Evolutionary conservation across 225 moss, liverwort and hornwort species (phyloP).

Genomic region (Lunularia cruciata): DNA sequence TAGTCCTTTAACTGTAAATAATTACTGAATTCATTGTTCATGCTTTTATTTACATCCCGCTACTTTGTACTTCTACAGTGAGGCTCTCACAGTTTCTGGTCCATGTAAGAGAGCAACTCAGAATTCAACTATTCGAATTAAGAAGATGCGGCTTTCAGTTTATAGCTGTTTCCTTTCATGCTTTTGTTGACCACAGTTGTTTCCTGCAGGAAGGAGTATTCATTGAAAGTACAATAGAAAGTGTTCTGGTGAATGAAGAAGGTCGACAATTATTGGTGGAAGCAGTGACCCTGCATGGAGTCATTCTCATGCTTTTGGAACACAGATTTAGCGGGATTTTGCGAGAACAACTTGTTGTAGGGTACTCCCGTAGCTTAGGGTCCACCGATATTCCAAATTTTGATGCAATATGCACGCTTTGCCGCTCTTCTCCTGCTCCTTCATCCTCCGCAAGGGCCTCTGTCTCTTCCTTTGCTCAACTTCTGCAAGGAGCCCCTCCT

Average conservation of each 20-base stretch:
- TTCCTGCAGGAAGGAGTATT: slow-evolving; percentile 56
- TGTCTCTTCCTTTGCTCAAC: slow-evolving; percentile 57
- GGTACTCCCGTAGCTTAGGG: slow-evolving; percentile 76
- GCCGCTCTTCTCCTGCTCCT: slow-evolving; percentile 55
- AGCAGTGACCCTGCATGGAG: slow-evolving; percentile 78
- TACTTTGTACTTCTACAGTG: too few species aligned
- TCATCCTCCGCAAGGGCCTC: slow-evolving; percentile 59
- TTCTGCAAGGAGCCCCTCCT: slow-evolving; percentile 67
- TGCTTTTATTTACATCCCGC: too few species aligned
- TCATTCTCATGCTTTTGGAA: slow-evolving; percentile 81
- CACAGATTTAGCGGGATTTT: slow-evolving; percentile 72
- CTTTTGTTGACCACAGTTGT: neutral
- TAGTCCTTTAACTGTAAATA: too few species aligned
- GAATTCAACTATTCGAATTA: too few species aligned
- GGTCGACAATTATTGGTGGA: slow-evolving; percentile 91
- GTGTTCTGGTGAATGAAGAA: slow-evolving; percentile 90
- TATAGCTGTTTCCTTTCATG: neutral
- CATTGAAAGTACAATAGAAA: slow-evolving; percentile 79
- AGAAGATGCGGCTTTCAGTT: too few species aligned
- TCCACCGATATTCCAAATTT: slow-evolving; percentile 80
- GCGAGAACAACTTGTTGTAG: slow-evolving; percentile 86
- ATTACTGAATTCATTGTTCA: too few species aligned
- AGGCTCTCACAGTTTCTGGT: too few species aligned
- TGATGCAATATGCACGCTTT: slow-evolving; percentile 73
- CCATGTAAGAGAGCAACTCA: too few species aligned